A percentile compares a stretch with the other conserved stretches of the same genome.
phyloP scores from a whole-genome alignment of 108 stramenopile species.

The Conticribra guillardii region DNA sequence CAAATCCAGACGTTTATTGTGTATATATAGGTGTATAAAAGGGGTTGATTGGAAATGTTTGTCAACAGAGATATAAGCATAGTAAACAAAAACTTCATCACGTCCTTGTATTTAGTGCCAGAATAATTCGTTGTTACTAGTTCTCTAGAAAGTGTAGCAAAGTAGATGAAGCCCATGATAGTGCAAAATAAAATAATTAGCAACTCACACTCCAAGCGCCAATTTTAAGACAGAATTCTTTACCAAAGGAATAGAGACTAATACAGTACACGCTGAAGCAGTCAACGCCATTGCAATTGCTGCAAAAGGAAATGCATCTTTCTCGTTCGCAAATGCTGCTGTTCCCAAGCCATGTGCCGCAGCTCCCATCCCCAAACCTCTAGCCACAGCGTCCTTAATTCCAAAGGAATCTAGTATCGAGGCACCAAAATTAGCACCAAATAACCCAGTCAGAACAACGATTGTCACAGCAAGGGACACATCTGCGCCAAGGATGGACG shows the following conservation, averaged over 20 bases:
- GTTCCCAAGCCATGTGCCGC: slow-evolving; percentile 94
- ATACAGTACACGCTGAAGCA: slow-evolving; percentile 69
- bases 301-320: slow-evolving; percentile 92
- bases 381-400: slow-evolving; percentile 84
- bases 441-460: slow-evolving; percentile 89
- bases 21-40: too few species aligned
- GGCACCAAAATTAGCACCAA: slow-evolving; percentile 93
- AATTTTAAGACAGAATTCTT: slow-evolving; percentile 55
- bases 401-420: slow-evolving; percentile 70
- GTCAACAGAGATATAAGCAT: too few species aligned
- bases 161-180: too few species aligned
- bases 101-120: too few species aligned
- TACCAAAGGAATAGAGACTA: slow-evolving; percentile 71
- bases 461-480: slow-evolving; percentile 80
- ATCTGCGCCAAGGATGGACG: slow-evolving; percentile 84
- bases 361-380: slow-evolving; percentile 90
- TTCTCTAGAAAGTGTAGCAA: too few species aligned
- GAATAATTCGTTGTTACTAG: too few species aligned
- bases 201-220: slow-evolving; percentile 65
- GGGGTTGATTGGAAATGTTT: too few species aligned
- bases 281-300: slow-evolving; percentile 92
- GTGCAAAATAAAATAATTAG: too few species aligned
- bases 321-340: slow-evolving; percentile 88
- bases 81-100: too few species aligned
- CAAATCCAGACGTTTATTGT: too few species aligned